phyloP scores from a whole-genome alignment of 805 yeast genomes.

The Torulaspora franciscae region DNA sequence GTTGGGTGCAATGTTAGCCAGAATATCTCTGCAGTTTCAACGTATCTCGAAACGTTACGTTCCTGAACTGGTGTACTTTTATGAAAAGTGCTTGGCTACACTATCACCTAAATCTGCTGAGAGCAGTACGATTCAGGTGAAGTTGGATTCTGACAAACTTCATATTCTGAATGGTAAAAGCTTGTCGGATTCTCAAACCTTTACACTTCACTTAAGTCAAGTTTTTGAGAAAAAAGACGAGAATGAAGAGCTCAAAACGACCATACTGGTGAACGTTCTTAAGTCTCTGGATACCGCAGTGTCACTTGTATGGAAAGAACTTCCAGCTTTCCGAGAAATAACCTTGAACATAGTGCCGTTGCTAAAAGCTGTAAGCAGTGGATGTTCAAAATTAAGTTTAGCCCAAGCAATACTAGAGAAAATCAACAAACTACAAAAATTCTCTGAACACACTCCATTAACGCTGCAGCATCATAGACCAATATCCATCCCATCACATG shows the following conservation, averaged over 20 bases:
- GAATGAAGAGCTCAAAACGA: conserved; percentile 17
- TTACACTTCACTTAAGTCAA: conserved; percentile 20
- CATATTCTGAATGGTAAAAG: conserved; percentile 16
- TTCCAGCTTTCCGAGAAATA: conserved; percentile 57
- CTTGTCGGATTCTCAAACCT: conserved; percentile 7
- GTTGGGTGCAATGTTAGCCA: conserved; percentile 63
- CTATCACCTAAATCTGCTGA: conserved; percentile 31
- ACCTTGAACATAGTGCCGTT: conserved; percentile 44
- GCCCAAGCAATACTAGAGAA: conserved; percentile 40
- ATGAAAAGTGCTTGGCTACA: conserved; percentile 47
- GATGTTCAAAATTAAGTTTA: conserved; percentile 34
- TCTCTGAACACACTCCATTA: conserved; percentile 63
- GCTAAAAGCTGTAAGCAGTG: conserved; percentile 39
- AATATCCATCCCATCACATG: conserved; percentile 73
- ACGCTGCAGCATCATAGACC: conserved; percentile 79
- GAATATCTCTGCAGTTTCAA: conserved; percentile 66
- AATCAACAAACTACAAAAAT: conserved; percentile 45
- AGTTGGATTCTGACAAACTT: conserved; percentile 22
- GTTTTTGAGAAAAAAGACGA: conserved; percentile 25
- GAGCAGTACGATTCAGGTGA: conserved; percentile 10
- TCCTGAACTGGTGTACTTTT: conserved; percentile 69
- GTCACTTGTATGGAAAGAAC: conserved; percentile 53
- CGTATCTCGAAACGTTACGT: conserved; percentile 69
- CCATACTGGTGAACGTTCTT: conserved; percentile 31
- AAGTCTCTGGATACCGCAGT: conserved; percentile 32